Evolutionary conservation across 495 filamentous ascomycete genomes (phyloP), one percentile per base, ranked within the genome.

Genomic region (Pseudomonodictys pantanalensis): DNA sequence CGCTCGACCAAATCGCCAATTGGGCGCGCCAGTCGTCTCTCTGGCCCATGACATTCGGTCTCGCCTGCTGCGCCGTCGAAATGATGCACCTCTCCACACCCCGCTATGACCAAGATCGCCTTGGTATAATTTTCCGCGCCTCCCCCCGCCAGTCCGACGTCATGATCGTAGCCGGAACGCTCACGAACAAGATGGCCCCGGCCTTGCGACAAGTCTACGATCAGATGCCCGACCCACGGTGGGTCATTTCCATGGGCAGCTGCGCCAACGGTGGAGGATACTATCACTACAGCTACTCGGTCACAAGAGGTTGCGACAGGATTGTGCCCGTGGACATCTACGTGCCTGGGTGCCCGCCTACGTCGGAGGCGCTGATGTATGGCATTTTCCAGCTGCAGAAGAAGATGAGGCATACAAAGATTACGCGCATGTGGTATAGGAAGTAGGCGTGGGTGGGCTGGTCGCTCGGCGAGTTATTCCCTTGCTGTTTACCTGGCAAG

Each of bases 1-100:
- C 92, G 10, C 83, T 97, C 66, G 92, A 97, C 74, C 86, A 89
- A 74, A 82, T 96, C 69, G 78, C 91, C 71, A 97, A 97, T 77
- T 97, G 92, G 92, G 90, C 88, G 29, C 90, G 92, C 35, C 92
- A 97, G 74, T 83, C 84, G 55, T 97, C 92, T 17, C 78, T 97
- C 52, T 97, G 92, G 92, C 92, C 92, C 69, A 95, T 97, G 90
- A 97, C 92, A 22, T 97, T 97, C 77, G 92, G 92, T 45, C 88
- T 97, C 45, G 92, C 92, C 52, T 97, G 92, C 82, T 97, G 92
- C 76, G 92, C 92, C 73, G 78, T 97, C 61, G 92, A 97, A 73
- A 97, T 97, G 92, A 97, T 97, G 92, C 92, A 97, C 73, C 80
- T 97, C 20, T 96, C 92, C 29, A 92, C 92, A 28, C 91, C 92